phyloP scores from a whole-genome alignment of 2,329 filamentous ascomycete genomes.

The Cucurbitaria berberidis region DNA sequence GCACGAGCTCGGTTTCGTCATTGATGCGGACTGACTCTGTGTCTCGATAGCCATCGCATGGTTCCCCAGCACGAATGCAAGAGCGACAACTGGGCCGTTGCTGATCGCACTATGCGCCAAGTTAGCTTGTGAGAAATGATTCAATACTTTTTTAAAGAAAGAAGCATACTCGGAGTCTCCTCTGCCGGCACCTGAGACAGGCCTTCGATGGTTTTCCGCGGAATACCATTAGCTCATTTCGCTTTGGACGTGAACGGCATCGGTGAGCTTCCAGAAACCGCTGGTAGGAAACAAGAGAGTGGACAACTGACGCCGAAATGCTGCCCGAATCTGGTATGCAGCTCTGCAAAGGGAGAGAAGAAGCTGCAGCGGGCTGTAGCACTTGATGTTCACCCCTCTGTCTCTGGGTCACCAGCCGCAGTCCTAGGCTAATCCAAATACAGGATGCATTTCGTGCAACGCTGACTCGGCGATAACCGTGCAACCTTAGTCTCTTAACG shows the following conservation, averaged over 20 bases:
- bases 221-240: constrained; percentile 13
- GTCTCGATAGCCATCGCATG: constrained; percentile 36
- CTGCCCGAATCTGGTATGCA: background rate
- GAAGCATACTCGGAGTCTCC: constrained; percentile 17
- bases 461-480: background rate
- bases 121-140: background rate
- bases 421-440: background rate
- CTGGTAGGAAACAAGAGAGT: background rate
- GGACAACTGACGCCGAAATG: background rate
- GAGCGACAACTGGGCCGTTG: constrained; percentile 26
- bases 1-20: constrained; percentile 31
- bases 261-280: background rate
- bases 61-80: constrained; percentile 23
- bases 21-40: constrained; percentile 26
- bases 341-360: background rate
- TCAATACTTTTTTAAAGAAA: background rate
- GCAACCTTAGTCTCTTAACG: background rate
- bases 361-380: background rate
- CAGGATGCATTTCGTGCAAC: background rate
- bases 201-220: constrained; percentile 29
- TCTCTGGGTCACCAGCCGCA: background rate
- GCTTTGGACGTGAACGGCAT: background rate
- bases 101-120: constrained; percentile 31
- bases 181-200: constrained; percentile 24
- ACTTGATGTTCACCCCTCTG: background rate